Evolutionary conservation across 169 alveolate genomes (phyloP), one percentile per base, ranked within the genome.

Genomic region (Plasmodium gaboni): DNA sequence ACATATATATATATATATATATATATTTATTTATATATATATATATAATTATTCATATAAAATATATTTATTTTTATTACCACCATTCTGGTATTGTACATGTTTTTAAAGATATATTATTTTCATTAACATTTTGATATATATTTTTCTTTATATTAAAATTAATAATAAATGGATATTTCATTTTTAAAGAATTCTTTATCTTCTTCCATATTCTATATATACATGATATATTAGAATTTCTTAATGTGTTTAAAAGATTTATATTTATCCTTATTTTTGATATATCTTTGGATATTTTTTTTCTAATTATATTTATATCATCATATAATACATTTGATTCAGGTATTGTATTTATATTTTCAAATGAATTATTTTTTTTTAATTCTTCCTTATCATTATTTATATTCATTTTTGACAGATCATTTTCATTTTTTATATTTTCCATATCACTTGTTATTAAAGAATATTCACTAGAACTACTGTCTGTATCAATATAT

Each of bases 131-230:
- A 9, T 22, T 68, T 55, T 68, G 73, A 76, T 64, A 48, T 22
- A 61, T 76, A 26, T 26, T 72, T 50, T 68, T 28, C 7, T 83
- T 59, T 6, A 68, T 55, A 50, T 71, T 83, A 32, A 83, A 69
- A 61, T 48, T 83, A 83, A 83, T 53, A 68, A 83, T 83, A 26
- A 83, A 83, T 19, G 91, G 91, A 6, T 68, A 83, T 24, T 83
- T 83, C 51, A 67, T 8, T 28, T 53, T 53, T 72, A 83, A 55
- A 2, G 91, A 83, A n/a, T 69, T 83, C 55, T 44, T 72, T 17
- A 83, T 68, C 46, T 83, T 83, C 59, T 68, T 69, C 44, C 42
- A 53, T 8, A 83, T 83, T n/a, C 22, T 63, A 48, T 60, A 32
- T 15, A 24, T 67, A 22, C 85, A 83, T 24, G 91, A 19, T 51